Percentiles rank a stretch among this genome's conserved stretches.
Conservation (phyloP, 441 rosid species). For the Mallotus repandus region DNA sequence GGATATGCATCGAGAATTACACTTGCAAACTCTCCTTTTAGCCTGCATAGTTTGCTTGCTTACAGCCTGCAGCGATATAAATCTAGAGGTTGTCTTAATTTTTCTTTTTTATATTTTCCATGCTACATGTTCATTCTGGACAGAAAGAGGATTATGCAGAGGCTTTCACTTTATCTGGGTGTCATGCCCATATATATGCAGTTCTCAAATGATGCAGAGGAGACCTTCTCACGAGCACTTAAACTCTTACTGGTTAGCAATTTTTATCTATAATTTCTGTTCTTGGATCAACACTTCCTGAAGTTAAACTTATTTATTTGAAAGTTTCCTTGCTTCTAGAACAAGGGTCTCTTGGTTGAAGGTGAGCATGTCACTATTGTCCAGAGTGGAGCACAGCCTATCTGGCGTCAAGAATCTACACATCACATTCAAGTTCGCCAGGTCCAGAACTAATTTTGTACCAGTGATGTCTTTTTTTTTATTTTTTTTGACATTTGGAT, state of each 20-base stretch:
- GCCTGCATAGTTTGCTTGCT: not conserved
- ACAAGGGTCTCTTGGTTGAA: slow-evolving; percentile 56
- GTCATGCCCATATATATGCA: slow-evolving; percentile 81
- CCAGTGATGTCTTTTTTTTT: not conserved
- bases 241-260: slow-evolving; percentile 58
- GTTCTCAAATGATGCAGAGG: slow-evolving; percentile 86
- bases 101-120: not conserved
- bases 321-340: slow-evolving; percentile 37
- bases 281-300: slow-evolving; percentile 11
- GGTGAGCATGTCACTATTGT: slow-evolving; percentile 81
- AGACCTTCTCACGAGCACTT: slow-evolving; percentile 76
- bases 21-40: not conserved
- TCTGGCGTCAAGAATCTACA: slow-evolving; percentile 89
- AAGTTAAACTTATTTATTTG: not conserved
- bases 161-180: slow-evolving; percentile 84
- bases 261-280: slow-evolving; percentile 6
- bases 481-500: slow-evolving; percentile 13
- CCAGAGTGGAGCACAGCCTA: slow-evolving; percentile 90
- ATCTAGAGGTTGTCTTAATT: not conserved
- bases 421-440: slow-evolving; percentile 93
- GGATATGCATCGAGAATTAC: not conserved
- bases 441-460: slow-evolving; percentile 51
- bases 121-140: slow-evolving; percentile 20
- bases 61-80: not conserved
- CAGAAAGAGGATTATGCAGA: slow-evolving; percentile 88